Conservation (phyloP, 768 basidiomycete species). For the Mrakia hoshinonis region DNA sequence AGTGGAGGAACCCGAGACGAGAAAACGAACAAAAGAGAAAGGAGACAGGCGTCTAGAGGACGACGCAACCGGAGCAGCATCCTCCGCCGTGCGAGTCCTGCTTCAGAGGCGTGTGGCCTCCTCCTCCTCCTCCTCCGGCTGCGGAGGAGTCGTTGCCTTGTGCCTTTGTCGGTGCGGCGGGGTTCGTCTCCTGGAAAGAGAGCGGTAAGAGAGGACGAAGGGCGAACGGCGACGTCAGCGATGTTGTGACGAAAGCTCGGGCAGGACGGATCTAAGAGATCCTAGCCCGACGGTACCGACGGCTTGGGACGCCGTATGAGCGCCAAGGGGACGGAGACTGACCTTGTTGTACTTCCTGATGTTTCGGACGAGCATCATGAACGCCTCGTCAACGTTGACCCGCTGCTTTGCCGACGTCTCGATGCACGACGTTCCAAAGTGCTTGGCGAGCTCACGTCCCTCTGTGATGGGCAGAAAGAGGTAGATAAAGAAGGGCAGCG, state of each 20-base stretch:
- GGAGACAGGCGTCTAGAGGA: conserved; percentile 14
- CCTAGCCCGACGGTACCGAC: no score
- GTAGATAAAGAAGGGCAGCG: not conserved
- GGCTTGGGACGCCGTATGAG: no score
- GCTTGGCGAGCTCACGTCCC: conserved; percentile 93
- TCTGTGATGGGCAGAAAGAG: conserved; percentile 49
- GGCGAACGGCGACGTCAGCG: not conserved
- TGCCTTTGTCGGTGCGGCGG: conserved; percentile 9
- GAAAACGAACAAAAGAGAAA: conserved; percentile 30
- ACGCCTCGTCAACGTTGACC: conserved; percentile 94
- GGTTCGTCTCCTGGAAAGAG: not conserved
- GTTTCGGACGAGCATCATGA: conserved; percentile 83
- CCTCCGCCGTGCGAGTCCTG: conserved; percentile 23
- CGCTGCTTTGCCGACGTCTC: conserved; percentile 95
- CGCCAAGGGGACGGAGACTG: conserved; percentile 3
- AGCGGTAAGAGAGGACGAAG: not conserved
- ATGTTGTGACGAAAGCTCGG: not conserved
- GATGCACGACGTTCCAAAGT: conserved; percentile 87
- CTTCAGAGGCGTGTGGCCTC: conserved; percentile 21
- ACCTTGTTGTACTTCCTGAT: conserved; percentile 93
- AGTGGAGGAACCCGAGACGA: not conserved
- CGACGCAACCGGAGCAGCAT: conserved; percentile 25
- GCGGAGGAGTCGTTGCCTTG: no score
- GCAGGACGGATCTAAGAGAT: not conserved
- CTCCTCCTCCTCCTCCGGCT: conserved; percentile 3